Evolutionary conservation across 306 rosid genomes (phyloP), one percentile per base, ranked within the genome.

Genomic region (Mimosa pudica): DNA sequence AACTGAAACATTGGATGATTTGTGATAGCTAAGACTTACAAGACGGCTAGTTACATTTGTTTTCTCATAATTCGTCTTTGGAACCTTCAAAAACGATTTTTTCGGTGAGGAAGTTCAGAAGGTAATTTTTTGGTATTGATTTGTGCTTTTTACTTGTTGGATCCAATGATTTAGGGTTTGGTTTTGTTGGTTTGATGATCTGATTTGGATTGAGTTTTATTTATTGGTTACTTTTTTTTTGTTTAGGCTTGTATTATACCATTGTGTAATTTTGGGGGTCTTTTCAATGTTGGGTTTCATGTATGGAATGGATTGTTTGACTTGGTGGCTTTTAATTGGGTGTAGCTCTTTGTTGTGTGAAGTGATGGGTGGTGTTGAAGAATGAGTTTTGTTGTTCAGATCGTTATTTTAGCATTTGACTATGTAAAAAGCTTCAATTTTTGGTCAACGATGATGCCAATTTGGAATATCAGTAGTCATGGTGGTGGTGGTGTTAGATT

Each of bases 31-130:
- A 69, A 69, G 7, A 68, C 72, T 44, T 85, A 18, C 83, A 86
- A 79, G 36, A 84, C 87, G 85, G 89, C 85, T 81, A 41, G 75
- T 52, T 75, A 42, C 62, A 75, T 79, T 9, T 83, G 84, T 78
- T 75, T 66, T 81, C 82, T 86, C 71, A 58, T 71, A 83, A 72
- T 81, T 44, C 76, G 83, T 78, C 79, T 81, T 81, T 75, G 84
- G 85, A 71, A 51, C 36, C 89, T n/a, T n/a, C n/a, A n/a, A n/a
- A n/a, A n/a, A n/a, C n/a, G n/a, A n/a, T n/a, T n/a, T n/a, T n/a
- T n/a, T n/a, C 63, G 99, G 99, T 32, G 99, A 96, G 78, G 99
- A 96, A 85, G 99, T 96, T 68, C 99, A 96, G 99, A 96, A 96
- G 99, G 99, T 96, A 86, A 79, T 66, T 82, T 49, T n/a, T n/a